A percentile compares a stretch with the other conserved stretches of the same genome.
phyloP scores from a whole-genome alignment of 2,329 filamentous ascomycete species.

The Hypoxylon sp. region DNA sequence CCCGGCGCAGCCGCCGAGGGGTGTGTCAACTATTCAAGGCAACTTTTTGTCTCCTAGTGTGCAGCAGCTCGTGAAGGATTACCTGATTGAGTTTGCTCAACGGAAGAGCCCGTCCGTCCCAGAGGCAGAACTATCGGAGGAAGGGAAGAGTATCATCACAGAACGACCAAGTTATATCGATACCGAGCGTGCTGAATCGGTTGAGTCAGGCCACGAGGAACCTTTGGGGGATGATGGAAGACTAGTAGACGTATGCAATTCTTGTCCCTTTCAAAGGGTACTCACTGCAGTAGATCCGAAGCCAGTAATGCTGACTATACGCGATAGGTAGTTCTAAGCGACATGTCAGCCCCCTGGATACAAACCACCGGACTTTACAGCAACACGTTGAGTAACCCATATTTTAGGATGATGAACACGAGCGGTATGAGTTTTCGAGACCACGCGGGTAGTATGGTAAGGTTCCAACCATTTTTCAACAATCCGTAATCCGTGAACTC shows the following conservation, averaged over 20 bases:
- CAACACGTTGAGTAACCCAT: slow-evolving; percentile 94
- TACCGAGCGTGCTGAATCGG: slow-evolving; percentile 67
- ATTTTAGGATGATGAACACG: slow-evolving; percentile 99
- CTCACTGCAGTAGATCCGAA: background rate
- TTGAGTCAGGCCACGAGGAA: slow-evolving; percentile 52
- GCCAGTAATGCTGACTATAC: slow-evolving; percentile 29
- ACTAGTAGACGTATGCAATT: slow-evolving; percentile 77
- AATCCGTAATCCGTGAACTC: background rate
- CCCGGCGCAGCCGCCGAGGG: slow-evolving; percentile 89
- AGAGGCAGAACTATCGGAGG: slow-evolving; percentile 37
- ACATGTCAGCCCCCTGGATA: slow-evolving; percentile 98
- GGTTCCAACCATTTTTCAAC: slow-evolving; percentile 50
- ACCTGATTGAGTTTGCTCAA: slow-evolving; percentile 70
- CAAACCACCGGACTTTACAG: slow-evolving; percentile 83
- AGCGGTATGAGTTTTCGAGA: slow-evolving; percentile 89
- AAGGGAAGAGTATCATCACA: slow-evolving; percentile 51
- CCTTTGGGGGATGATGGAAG: slow-evolving; percentile 62
- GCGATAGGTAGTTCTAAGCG: slow-evolving; percentile 86
- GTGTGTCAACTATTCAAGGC: slow-evolving; percentile 95
- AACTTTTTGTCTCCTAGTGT: slow-evolving; percentile 86
- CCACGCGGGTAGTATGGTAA: slow-evolving; percentile 94
- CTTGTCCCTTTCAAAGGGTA: background rate
- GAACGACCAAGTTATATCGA: slow-evolving; percentile 75
- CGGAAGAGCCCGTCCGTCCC: slow-evolving; percentile 26
- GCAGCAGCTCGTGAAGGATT: slow-evolving; percentile 82